Percentiles rank a stretch among this genome's conserved stretches.
Conservation (phyloP, 2,329 filamentous ascomycete genomes). For the Sclerotiophoma versabilis region DNA sequence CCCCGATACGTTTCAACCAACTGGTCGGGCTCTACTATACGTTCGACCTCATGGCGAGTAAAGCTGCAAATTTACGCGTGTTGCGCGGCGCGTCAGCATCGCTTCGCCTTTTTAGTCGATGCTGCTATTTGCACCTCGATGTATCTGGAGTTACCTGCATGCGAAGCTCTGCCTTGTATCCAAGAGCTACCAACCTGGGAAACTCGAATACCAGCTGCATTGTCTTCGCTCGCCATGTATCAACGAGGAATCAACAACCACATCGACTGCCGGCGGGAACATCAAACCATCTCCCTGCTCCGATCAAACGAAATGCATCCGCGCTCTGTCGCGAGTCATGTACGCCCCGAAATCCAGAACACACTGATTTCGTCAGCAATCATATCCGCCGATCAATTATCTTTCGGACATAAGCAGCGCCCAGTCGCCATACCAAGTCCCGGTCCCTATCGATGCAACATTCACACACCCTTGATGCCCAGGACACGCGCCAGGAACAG, state of each 20-base stretch:
- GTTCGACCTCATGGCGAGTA: conserved; percentile 2
- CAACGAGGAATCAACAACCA: neutral
- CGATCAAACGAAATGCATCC: conserved; percentile 18
- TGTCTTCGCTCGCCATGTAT: too few relatives aligned
- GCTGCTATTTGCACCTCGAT: neutral
- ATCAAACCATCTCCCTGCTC: conserved; percentile 23
- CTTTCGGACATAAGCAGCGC: neutral
- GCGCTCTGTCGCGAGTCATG: conserved; percentile 15
- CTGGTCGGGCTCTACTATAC: neutral
- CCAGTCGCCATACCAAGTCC: neutral
- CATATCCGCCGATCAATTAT: neutral
- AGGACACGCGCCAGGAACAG: neutral
- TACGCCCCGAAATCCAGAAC: conserved; percentile 8
- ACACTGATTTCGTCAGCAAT: conserved; percentile 7
- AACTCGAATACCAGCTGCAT: too few relatives aligned
- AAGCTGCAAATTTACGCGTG: neutral
- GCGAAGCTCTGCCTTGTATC: neutral
- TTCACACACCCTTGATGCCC: neutral
- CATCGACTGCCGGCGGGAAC: conserved; percentile 10
- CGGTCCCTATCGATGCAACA: neutral
- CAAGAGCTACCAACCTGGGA: neutral
- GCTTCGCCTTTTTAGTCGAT: neutral
- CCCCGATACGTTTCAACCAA: neutral
- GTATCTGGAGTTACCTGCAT: neutral
- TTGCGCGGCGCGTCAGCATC: neutral